Conservation (phyloP, 169 alveolate species). For the Miamiensis avidus region DNA sequence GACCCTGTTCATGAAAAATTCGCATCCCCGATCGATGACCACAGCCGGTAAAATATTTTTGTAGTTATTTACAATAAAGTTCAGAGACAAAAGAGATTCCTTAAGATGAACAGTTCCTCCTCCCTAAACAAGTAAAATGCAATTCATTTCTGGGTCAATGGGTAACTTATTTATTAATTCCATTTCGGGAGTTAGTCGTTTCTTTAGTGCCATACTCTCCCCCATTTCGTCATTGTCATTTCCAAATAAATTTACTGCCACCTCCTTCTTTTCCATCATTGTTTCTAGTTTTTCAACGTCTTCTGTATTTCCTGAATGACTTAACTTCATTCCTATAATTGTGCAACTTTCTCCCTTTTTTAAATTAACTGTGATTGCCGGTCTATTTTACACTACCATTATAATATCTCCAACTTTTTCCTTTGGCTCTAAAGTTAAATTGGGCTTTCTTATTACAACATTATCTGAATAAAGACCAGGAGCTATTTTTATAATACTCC, state of each 20-base stretch:
- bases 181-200: slow-evolving; percentile 36
- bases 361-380: slow-evolving; percentile 48
- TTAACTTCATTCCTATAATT: slow-evolving; percentile 51
- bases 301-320: slow-evolving; percentile 62
- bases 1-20: slow-evolving; percentile 43
- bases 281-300: slow-evolving; percentile 44
- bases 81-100: slow-evolving; percentile 52
- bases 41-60: slow-evolving; percentile 55
- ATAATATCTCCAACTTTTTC: slow-evolving; percentile 57
- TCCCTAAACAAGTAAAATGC: slow-evolving; percentile 55
- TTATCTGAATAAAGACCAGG: slow-evolving; percentile 61
- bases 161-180: slow-evolving; percentile 61
- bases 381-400: slow-evolving; percentile 34
- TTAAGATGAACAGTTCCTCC: slow-evolving; percentile 57
- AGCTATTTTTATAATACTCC: slow-evolving; percentile 61
- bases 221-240: slow-evolving; percentile 31
- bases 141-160: slow-evolving; percentile 63
- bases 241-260: slow-evolving; percentile 33
- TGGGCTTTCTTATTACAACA: slow-evolving; percentile 36
- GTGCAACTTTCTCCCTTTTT: slow-evolving; percentile 48
- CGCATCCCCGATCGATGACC: slow-evolving; percentile 47
- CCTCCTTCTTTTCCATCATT: slow-evolving; percentile 35
- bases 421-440: slow-evolving; percentile 36
- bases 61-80: slow-evolving; percentile 53
- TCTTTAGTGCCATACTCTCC: slow-evolving; percentile 30